phyloP scores from a whole-genome alignment of 1,139 yeast species.

The Scheffersomyces lignicola region DNA sequence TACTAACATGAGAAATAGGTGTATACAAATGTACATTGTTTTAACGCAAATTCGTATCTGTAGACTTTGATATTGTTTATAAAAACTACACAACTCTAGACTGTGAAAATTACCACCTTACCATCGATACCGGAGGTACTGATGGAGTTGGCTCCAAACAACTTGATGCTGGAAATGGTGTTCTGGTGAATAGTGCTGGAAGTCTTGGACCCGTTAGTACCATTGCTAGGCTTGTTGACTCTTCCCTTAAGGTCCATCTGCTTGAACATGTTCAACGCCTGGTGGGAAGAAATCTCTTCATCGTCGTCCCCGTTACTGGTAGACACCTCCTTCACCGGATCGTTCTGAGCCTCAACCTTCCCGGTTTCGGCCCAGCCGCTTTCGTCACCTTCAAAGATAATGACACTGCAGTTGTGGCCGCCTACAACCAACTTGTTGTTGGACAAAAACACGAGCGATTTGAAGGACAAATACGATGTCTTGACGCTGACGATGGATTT shows the following conservation, averaged over 20 bases:
- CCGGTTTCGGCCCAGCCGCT: conserved; percentile 66
- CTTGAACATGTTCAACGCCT: conserved; percentile 93
- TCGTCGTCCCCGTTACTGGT: conserved; percentile 24
- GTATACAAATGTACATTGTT: no score
- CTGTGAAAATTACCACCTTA: conserved; percentile 66
- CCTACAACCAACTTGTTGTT: conserved; percentile 76
- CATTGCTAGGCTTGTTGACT: conserved; percentile 41
- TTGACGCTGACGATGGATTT: conserved; percentile 45
- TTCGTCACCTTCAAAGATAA: conserved; percentile 73
- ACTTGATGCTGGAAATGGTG: conserved; percentile 74
- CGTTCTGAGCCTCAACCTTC: conserved; percentile 59
- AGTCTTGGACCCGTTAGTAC: conserved; percentile 42
- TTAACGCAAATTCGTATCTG: no score
- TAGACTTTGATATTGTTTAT: no score
- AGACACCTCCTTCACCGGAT: conserved; percentile 40
- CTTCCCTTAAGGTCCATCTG: conserved; percentile 95
- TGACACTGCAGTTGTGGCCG: conserved; percentile 91
- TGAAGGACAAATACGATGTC: conserved; percentile 83
- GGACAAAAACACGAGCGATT: conserved; percentile 65
- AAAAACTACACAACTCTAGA: no score
- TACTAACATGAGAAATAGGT: no score
- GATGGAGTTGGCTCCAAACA: conserved; percentile 50
- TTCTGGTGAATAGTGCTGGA: conserved; percentile 87
- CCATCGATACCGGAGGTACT: conserved; percentile 76
- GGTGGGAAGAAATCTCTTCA: conserved; percentile 66